These are phyloP conservation scores for Viola odorata DNA, from an alignment of 345 rosid species.

Conservation along the genomic window DNA sequence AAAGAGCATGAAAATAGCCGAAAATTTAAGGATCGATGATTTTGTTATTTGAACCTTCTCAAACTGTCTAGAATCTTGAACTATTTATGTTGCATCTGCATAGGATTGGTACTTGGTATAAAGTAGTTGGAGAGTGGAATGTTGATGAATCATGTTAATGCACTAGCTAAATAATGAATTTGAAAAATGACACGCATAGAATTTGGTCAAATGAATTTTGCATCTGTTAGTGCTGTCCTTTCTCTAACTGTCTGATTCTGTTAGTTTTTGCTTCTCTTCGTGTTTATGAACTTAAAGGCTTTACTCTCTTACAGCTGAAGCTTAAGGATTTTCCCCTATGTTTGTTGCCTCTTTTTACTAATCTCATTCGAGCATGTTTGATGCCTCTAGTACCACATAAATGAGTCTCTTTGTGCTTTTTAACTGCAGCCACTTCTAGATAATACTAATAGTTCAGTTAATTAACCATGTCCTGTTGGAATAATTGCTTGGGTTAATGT, in stretches of 20 bases:
- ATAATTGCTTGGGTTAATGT: too few relatives aligned
- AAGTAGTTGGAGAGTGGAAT: not conserved
- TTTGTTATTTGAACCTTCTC: too few relatives aligned
- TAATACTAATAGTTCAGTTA: too few relatives aligned
- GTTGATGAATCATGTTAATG: not conserved
- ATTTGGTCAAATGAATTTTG: not conserved
- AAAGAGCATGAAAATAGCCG: too few relatives aligned
- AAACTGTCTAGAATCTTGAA: too few relatives aligned
- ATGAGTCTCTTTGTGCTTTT: too few relatives aligned
- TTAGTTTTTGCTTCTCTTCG: not conserved
- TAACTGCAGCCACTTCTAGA: too few relatives aligned
- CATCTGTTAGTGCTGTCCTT: not conserved
- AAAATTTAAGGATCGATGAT: too few relatives aligned
- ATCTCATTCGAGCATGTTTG: too few relatives aligned
- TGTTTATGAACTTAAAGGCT: slow-evolving; percentile 4
- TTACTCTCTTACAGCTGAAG: slow-evolving; percentile 43
- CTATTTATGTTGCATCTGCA: not conserved
- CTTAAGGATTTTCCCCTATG: slow-evolving; percentile 49
- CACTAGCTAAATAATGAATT: not conserved
- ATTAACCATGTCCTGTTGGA: too few relatives aligned
- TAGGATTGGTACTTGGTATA: not conserved
- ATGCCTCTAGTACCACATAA: too few relatives aligned
- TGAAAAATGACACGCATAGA: not conserved
- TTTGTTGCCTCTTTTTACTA: too few relatives aligned
- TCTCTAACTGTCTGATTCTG: not conserved